Evolutionary conservation across 2,329 filamentous ascomycete species (phyloP).

Genomic region (Colletotrichum somersetense): DNA sequence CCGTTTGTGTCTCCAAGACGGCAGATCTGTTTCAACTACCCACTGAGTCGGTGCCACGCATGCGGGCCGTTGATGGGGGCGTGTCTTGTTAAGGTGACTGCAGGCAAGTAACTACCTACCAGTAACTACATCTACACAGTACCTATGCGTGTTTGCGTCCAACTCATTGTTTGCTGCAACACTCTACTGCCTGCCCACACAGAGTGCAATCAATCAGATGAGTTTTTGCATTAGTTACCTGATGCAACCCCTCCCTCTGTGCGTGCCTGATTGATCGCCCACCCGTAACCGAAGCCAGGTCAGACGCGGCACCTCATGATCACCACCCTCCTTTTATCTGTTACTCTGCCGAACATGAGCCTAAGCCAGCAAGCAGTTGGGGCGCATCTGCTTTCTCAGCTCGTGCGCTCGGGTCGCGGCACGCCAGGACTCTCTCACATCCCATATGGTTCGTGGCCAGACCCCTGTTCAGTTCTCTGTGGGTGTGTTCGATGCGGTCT

Average conservation of each 20-base stretch:
- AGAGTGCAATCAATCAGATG: background rate
- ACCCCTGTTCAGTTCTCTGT: background rate
- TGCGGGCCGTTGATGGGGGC: background rate
- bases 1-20: background rate
- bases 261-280: conserved; percentile 38
- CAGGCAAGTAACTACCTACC: background rate
- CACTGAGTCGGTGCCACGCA: conserved; percentile 18
- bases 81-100: background rate
- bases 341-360: conserved; percentile 25
- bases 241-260: conserved; percentile 29
- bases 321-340: background rate
- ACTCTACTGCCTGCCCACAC: too few relatives aligned
- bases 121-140: background rate
- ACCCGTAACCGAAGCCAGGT: background rate
- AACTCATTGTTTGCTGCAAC: background rate
- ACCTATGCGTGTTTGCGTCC: background rate
- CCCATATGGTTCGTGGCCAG: background rate
- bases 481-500: background rate
- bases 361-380: conserved; percentile 5
- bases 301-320: conserved; percentile 5
- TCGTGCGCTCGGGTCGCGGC: conserved; percentile 16
- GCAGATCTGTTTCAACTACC: conserved; percentile 28
- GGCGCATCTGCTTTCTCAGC: background rate
- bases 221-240: conserved; percentile 3
- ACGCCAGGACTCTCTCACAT: background rate